These are phyloP conservation scores for Apostasia ramifera DNA, from an alignment of 106 monocot species.

Conservation along the genomic window DNA sequence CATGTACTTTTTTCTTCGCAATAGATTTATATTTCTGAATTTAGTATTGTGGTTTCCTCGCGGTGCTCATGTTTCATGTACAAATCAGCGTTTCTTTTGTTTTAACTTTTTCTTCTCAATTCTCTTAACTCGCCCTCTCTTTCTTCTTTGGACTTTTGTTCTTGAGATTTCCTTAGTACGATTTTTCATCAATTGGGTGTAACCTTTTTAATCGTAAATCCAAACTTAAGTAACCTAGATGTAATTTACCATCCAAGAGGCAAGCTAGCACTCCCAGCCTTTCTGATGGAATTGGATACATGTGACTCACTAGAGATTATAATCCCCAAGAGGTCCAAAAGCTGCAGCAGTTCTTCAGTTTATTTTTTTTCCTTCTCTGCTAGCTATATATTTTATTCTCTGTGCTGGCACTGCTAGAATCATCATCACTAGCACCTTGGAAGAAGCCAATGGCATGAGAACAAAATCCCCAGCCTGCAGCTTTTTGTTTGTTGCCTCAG, in stretches of 20 bases:
- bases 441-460: slow-evolving; percentile 9
- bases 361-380: slow-evolving; percentile 1
- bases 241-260: background rate
- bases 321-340: slow-evolving; percentile 8
- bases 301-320: slow-evolving; percentile 17
- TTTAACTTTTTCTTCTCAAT: too few relatives aligned
- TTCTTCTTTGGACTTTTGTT: background rate
- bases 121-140: too few relatives aligned
- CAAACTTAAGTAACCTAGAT: background rate
- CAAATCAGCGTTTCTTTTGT: too few relatives aligned
- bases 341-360: slow-evolving; percentile 1
- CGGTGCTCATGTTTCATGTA: too few relatives aligned
- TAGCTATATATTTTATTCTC: slow-evolving; percentile 10
- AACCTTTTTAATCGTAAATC: background rate
- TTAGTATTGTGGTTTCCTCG: too few relatives aligned
- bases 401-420: slow-evolving; percentile 16
- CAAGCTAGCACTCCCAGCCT: too few relatives aligned
- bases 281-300: background rate
- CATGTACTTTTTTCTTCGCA: too few relatives aligned
- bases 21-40: too few relatives aligned
- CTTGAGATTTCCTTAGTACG: background rate
- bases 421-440: slow-evolving; percentile 7
- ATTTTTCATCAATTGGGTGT: background rate
- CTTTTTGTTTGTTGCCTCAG: slow-evolving; percentile 11
- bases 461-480: slow-evolving; percentile 14